Conservation (phyloP, 2,329 filamentous ascomycete genomes). For the Colletotrichum sp. region DNA sequence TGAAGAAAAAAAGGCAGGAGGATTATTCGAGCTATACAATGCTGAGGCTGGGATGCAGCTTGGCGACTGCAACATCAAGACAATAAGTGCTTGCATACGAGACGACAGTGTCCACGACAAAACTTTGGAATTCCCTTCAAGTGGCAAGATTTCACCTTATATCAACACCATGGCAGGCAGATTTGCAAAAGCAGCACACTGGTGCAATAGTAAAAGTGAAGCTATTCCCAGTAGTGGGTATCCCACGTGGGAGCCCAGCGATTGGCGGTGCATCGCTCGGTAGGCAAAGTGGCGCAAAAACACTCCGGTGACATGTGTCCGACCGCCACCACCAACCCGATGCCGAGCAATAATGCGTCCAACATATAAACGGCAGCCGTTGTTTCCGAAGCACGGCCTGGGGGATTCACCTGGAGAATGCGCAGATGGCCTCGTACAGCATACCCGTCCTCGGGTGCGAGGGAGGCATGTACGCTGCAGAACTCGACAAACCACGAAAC, state of each 20-base stretch:
- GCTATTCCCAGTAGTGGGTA: slow-evolving; percentile 13
- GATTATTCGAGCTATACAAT: not conserved
- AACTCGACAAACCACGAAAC: not conserved
- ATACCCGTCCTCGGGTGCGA: not conserved
- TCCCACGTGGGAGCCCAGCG: slow-evolving; percentile 1
- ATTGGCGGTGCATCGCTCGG: not conserved
- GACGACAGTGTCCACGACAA: not conserved
- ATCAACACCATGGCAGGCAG: not conserved
- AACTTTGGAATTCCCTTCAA: no score
- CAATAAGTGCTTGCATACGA: not conserved
- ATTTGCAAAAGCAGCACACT: rapidly evolving
- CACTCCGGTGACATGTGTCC: not conserved
- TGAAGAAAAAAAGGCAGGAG: not conserved
- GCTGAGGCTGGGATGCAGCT: not conserved
- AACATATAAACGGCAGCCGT: not conserved
- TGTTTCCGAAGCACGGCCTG: not conserved
- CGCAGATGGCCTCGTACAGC: not conserved
- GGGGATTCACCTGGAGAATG: not conserved
- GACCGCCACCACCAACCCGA: not conserved
- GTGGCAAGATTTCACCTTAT: rapidly evolving
- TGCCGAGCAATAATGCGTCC: not conserved
- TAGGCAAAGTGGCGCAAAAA: not conserved
- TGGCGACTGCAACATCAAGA: not conserved
- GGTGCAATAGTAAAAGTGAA: not conserved
- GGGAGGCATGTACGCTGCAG: not conserved